A percentile compares a stretch with the other conserved stretches of the same genome.
These are phyloP conservation scores for Microbotryum scabiosae DNA, from an alignment of 1,284 basidiomycete genomes.

Conservation along the genomic window DNA sequence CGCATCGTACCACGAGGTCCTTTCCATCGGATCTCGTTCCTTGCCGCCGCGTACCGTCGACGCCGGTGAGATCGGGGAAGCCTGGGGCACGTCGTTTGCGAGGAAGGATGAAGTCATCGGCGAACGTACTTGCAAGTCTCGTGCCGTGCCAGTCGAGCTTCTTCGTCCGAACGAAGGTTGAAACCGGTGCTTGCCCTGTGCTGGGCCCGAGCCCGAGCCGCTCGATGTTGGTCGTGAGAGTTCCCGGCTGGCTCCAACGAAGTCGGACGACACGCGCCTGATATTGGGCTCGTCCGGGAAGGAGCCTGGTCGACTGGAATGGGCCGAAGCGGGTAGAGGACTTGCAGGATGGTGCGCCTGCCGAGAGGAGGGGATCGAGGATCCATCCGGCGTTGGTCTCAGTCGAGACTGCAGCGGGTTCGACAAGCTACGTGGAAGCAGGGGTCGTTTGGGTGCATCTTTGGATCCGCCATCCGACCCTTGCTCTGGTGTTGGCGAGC, in stretches of 20 bases:
- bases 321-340: too few relatives aligned
- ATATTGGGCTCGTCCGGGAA: too few relatives aligned
- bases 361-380: too few relatives aligned
- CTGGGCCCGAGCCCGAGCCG: too few relatives aligned
- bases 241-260: too few relatives aligned
- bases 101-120: constrained; percentile 5
- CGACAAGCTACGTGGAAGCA: constrained; percentile 17
- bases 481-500: constrained; percentile 2
- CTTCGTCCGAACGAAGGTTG: constrained; percentile 7
- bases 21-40: constrained; percentile 28
- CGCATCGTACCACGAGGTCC: neutral
- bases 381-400: too few relatives aligned
- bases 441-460: constrained; percentile 3
- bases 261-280: too few relatives aligned
- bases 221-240: too few relatives aligned
- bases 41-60: constrained; percentile 10
- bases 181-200: constrained; percentile 1
- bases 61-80: constrained; percentile 21
- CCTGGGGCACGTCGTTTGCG: neutral
- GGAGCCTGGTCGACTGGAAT: too few relatives aligned
- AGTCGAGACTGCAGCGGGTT: constrained; percentile 6
- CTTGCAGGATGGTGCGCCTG: too few relatives aligned
- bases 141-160: constrained; percentile 6
- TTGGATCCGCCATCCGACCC: neutral
- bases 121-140: constrained; percentile 5